These are phyloP conservation scores for Phytopythium kandeliae DNA, from an alignment of 352 stramenopile species.

Conservation along the genomic window DNA sequence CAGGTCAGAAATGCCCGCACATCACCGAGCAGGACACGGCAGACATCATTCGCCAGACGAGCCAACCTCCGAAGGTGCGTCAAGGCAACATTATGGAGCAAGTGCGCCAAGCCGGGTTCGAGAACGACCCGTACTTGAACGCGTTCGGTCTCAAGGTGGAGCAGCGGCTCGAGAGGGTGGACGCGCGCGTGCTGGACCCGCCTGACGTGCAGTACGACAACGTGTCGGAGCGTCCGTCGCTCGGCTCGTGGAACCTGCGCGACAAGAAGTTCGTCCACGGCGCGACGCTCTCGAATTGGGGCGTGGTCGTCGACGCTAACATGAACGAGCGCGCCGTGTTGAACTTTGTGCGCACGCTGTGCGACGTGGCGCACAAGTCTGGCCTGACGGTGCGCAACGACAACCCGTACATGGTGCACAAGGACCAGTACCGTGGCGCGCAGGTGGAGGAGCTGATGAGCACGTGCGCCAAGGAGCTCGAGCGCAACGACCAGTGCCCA, in stretches of 20 bases:
- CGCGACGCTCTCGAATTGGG: slow-evolving; percentile 45
- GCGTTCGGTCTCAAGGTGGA: slow-evolving; percentile 63
- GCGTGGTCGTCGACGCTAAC: slow-evolving; percentile 41
- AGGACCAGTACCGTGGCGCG: slow-evolving; percentile 22
- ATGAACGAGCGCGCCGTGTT: slow-evolving; percentile 26
- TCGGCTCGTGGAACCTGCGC: slow-evolving; percentile 71
- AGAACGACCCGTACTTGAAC: slow-evolving; percentile 58
- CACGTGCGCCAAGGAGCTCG: slow-evolving; percentile 41
- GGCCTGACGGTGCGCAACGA: slow-evolving; percentile 34
- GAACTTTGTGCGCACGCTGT: slow-evolving; percentile 38
- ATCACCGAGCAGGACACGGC: slow-evolving; percentile 78
- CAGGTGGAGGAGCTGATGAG: slow-evolving; percentile 61
- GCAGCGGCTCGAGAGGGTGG: slow-evolving; percentile 36
- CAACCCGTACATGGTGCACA: slow-evolving; percentile 35
- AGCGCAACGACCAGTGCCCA: slow-evolving; percentile 20
- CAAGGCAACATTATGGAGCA: slow-evolving; percentile 57
- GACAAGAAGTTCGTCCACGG: slow-evolving; percentile 65
- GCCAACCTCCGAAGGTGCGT: slow-evolving; percentile 35
- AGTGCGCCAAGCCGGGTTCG: slow-evolving; percentile 54
- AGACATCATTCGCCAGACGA: slow-evolving; percentile 77
- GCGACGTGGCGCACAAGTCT: slow-evolving; percentile 24
- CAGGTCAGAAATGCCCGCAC: slow-evolving; percentile 62
- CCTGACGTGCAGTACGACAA: slow-evolving; percentile 61
- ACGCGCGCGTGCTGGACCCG: slow-evolving; percentile 44
- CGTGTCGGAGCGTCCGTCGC: slow-evolving; percentile 49